These are phyloP conservation scores for Amphicarpaea edgeworthii DNA, from an alignment of 306 rosid species.

Conservation along the genomic window DNA sequence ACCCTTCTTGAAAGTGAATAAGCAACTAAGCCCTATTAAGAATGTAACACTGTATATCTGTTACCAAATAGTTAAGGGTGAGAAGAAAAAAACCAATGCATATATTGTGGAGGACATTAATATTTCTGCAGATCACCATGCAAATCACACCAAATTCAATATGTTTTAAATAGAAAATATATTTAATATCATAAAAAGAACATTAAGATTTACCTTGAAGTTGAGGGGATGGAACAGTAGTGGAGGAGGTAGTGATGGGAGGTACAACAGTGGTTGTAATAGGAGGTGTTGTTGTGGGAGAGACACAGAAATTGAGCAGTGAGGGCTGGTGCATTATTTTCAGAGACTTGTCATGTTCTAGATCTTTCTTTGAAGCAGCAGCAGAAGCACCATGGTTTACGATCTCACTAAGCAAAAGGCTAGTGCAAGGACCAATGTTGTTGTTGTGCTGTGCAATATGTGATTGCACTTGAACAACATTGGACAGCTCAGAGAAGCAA, in stretches of 20 bases:
- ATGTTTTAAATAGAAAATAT: not conserved
- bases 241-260: constrained; percentile 44
- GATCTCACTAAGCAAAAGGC: constrained; percentile 72
- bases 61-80: not conserved
- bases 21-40: not conserved
- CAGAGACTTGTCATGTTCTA: constrained; percentile 49
- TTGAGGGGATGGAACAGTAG: constrained; percentile 60
- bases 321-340: constrained; percentile 51
- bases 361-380: constrained; percentile 57
- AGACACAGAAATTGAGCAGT: constrained; percentile 52
- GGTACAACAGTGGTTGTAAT: constrained; percentile 27
- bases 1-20: not conserved
- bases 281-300: constrained; percentile 38
- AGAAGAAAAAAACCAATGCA: not conserved
- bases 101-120: not conserved
- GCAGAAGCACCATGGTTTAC: constrained; percentile 49
- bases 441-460: constrained; percentile 42
- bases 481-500: constrained; percentile 74
- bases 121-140: constrained; percentile 16
- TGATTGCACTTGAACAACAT: constrained; percentile 53
- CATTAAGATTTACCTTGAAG: constrained; percentile 58
- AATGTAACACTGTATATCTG: not conserved
- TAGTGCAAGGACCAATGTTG: constrained; percentile 61
- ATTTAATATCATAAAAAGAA: not conserved
- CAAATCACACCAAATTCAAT: constrained; percentile 5